Percentiles rank a stretch among this genome's conserved stretches.
phyloP scores from a whole-genome alignment of 768 basidiomycete species.

The Tylopilus intermedius region DNA sequence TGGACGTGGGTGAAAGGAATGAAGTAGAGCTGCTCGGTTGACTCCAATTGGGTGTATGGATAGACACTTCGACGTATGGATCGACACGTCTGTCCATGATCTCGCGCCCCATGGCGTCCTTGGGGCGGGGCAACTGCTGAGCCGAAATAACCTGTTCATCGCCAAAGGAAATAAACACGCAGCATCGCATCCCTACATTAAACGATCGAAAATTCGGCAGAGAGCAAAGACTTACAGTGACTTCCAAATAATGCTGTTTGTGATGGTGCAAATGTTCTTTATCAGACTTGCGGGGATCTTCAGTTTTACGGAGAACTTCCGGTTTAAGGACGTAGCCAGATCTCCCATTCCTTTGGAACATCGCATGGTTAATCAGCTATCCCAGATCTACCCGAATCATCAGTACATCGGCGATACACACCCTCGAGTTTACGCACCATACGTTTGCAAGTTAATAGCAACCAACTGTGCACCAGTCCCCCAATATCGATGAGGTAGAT shows the following conservation, averaged over 20 bases:
- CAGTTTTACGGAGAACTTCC: conserved; percentile 57
- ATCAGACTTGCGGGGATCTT: conserved; percentile 46
- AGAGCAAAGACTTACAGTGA: conserved; percentile 44
- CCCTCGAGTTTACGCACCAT: conserved; percentile 51
- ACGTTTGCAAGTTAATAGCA: conserved; percentile 97
- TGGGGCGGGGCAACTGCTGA: conserved; percentile 79
- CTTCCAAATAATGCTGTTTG: conserved; percentile 56
- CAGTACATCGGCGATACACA: background rate
- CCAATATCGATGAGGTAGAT: conserved; percentile 87
- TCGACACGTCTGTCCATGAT: conserved; percentile 55
- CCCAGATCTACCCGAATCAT: conserved; percentile 62
- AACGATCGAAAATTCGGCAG: background rate
- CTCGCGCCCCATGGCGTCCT: conserved; percentile 59
- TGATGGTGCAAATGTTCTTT: conserved; percentile 51
- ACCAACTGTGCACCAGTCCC: conserved; percentile 83
- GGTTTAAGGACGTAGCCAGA: conserved; percentile 91
- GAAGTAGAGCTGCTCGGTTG: conserved; percentile 21
- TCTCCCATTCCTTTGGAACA: conserved; percentile 91
- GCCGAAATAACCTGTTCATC: conserved; percentile 65
- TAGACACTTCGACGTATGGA: conserved; percentile 76
- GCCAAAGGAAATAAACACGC: background rate
- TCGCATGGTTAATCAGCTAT: conserved; percentile 88
- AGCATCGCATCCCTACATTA: background rate
- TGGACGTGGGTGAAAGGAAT: conserved; percentile 4
- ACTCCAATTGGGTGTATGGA: conserved; percentile 73